Evolutionary conservation across 1,139 yeast genomes (phyloP), one percentile per base, ranked within the genome.

Genomic region (Candida mesenterica): DNA sequence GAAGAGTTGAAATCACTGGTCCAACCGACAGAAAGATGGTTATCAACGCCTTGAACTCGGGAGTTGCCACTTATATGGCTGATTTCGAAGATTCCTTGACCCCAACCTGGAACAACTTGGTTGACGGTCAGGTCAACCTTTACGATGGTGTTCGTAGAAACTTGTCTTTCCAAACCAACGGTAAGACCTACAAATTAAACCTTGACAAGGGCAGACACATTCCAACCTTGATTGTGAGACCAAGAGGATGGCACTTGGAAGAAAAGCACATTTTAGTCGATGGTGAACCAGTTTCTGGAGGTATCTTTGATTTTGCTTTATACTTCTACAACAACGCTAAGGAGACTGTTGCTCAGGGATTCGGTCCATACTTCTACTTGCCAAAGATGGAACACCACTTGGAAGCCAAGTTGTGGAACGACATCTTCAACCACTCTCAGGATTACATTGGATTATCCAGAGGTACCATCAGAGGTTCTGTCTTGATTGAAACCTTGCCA

Each of bases 1-100:
- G 90, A 66, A 77, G 81, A 66, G 87, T 72, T 50, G 96, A 88
- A 63, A 80, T 88, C 60, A 88, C 96, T 22, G 96, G 96, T 31
- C 96, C 96, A 22, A 73, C 86, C 37, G 90, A 84, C 61, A 79
- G 96, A 49, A 89, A 89, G 62, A 89, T 89, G 97, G 83, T 89
- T 48, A 84, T 89, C 59, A 89, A 89, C 57, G 97, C 97, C 14
- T 76, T 89, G 57, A 89, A 89, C 67, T 80, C 96, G 4, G 77
- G 78, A 40, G 96, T 89, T 31, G 88, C 85, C 57, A 87, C 96
- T 33, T 89, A 89, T 62, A 89, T 89, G 97, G 82, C 94, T 31
- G 97, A 89, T 66, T 86, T 89, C 52, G 97, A 89, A 64, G 97
- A 89, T 66, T 87, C 96, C 22, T 81, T 89, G 52, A 82, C 97